These are phyloP conservation scores for Halophytophthora polymorphica DNA, from an alignment of 352 stramenopile genomes.

Conservation along the genomic window DNA sequence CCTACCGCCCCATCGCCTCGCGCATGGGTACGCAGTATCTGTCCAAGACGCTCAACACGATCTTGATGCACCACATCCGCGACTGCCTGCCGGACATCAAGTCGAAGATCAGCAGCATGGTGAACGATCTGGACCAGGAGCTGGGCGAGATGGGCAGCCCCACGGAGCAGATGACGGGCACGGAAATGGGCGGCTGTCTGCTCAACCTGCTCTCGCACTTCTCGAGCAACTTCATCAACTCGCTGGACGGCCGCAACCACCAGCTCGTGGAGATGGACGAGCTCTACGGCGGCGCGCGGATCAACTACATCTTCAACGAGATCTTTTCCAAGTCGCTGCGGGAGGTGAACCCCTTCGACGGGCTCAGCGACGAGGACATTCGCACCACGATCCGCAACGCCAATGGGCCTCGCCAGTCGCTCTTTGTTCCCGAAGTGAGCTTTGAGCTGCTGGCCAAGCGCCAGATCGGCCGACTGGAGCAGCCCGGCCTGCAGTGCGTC, in stretches of 20 bases:
- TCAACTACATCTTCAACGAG: constrained; percentile 99
- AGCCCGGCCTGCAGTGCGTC: constrained; percentile 95
- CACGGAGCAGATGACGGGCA: constrained; percentile 85
- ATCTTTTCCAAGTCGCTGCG: constrained; percentile 91
- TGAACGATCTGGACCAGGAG: constrained; percentile 94
- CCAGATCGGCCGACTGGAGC: constrained; percentile 96
- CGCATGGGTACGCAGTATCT: constrained; percentile 97
- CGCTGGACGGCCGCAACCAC: constrained; percentile 84
- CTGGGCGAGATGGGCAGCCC: constrained; percentile 94
- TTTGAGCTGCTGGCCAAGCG: constrained; percentile 98
- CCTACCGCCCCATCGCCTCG: constrained; percentile 91
- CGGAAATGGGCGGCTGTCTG: constrained; percentile 91
- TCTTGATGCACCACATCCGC: constrained; percentile 99
- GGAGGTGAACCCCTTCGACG: constrained; percentile 95
- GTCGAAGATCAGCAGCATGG: constrained; percentile 94
- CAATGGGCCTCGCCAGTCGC: constrained; percentile 94
- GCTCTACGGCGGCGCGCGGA: constrained; percentile 95
- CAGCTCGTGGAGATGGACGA: constrained; percentile 88
- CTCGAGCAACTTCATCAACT: constrained; percentile 88
- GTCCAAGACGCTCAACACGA: constrained; percentile 96
- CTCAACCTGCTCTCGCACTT: constrained; percentile 95
- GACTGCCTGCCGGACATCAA: constrained; percentile 99
- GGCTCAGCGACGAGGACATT: constrained; percentile 98
- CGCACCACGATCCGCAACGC: constrained; percentile 98
- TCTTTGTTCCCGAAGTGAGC: constrained; percentile 98